Evolutionary conservation across 2,329 filamentous ascomycete species (phyloP).

Genomic region (Epichloe coenophiala): DNA sequence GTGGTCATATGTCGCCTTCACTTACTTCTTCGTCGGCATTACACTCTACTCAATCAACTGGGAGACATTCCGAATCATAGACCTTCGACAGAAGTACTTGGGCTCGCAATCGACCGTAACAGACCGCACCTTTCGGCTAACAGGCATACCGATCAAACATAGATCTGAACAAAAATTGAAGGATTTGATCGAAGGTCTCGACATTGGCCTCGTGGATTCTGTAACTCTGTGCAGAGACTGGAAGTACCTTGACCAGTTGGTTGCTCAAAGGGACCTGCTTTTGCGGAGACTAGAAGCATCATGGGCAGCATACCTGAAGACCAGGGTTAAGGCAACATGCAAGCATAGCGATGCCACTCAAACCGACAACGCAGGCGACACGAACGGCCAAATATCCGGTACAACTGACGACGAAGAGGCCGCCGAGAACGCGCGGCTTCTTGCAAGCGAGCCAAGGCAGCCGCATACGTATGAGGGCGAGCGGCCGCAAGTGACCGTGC

Average conservation of each 20-base stretch:
- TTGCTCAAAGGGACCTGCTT: constrained; percentile 50
- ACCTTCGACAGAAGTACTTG: constrained; percentile 77
- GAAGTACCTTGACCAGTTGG: constrained; percentile 63
- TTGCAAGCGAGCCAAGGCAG: constrained; percentile 31
- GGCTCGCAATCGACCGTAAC: constrained; percentile 92
- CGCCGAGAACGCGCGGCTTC: constrained; percentile 45
- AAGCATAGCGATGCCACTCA: constrained; percentile 6
- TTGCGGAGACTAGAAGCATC: constrained; percentile 67
- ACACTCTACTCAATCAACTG: constrained; percentile 71
- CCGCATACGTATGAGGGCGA: constrained; percentile 26
- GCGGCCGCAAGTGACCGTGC: constrained; percentile 58
- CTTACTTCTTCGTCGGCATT: constrained; percentile 77
- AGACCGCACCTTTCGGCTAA: constrained; percentile 82
- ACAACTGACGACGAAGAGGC: constrained; percentile 25
- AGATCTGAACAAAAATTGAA: constrained; percentile 74
- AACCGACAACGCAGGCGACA: constrained; percentile 2
- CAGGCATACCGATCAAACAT: constrained; percentile 70
- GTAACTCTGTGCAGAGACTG: constrained; percentile 81
- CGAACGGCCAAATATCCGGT: constrained; percentile 18
- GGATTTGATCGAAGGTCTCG: constrained; percentile 71
- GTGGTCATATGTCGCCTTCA: constrained; percentile 91
- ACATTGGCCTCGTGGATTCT: constrained; percentile 79
- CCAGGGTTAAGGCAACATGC: constrained; percentile 10
- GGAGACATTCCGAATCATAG: constrained; percentile 76
- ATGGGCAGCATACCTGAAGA: constrained; percentile 54